A percentile compares a stretch with the other conserved stretches of the same genome.
Conservation (phyloP, 2,329 filamentous ascomycete genomes). For the Ascocoryne sarcoides region DNA sequence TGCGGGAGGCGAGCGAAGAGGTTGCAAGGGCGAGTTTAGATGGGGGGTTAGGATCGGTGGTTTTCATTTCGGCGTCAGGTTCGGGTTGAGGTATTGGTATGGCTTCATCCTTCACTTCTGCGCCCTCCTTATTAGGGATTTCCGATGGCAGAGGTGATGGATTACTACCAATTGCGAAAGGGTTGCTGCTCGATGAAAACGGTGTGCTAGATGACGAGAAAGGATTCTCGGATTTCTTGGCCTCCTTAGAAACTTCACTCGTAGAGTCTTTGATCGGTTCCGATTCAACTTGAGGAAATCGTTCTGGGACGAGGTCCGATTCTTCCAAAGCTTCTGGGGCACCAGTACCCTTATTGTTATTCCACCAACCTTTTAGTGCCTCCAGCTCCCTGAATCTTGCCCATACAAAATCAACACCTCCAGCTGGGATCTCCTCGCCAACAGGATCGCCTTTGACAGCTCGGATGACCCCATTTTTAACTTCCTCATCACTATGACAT, state of each 20-base stretch:
- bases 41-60: neutral
- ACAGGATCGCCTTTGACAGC: conserved; percentile 50
- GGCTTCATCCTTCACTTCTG: neutral
- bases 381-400: conserved; percentile 58
- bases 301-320: no score
- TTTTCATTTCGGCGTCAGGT: neutral
- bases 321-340: neutral
- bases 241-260: neutral
- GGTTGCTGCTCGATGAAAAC: neutral
- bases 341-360: conserved; percentile 37
- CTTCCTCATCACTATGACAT: conserved; percentile 52
- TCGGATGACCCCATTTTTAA: conserved; percentile 44
- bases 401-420: conserved; percentile 60
- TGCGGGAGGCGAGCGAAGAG: conserved; percentile 31
- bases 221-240: neutral
- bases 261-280: neutral
- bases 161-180: neutral
- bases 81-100: neutral
- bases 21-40: conserved; percentile 14
- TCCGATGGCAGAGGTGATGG: neutral
- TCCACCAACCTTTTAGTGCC: conserved; percentile 59
- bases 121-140: neutral
- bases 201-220: neutral
- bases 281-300: no score
- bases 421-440: conserved; percentile 46